Conservation (phyloP, 75 land plant species). For the Pinus albicaulis region DNA sequence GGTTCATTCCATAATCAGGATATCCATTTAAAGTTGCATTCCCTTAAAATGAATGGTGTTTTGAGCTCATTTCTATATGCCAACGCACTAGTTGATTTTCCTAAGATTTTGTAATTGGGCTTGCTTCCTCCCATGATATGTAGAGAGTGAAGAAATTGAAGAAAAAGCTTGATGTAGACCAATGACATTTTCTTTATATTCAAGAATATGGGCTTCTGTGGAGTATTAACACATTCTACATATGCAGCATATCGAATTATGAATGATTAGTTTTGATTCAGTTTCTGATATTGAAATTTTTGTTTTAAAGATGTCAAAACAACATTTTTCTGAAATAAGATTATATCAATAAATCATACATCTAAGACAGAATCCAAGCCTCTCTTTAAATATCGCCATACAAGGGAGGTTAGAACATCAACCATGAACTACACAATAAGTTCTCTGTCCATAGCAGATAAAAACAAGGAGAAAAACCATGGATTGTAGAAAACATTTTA, state of each 20-base stretch:
- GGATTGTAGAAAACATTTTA: neutral
- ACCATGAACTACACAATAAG: neutral
- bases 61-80: no score
- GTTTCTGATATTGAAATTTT: neutral
- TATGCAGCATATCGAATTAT: neutral
- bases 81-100: no score
- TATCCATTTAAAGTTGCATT: neutral
- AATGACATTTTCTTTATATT: neutral
- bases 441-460: neutral
- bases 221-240: neutral
- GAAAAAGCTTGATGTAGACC: neutral
- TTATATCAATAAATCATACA: neutral
- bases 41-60: neutral
- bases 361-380: neutral
- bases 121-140: neutral
- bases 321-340: neutral
- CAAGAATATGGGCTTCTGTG: neutral
- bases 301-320: neutral
- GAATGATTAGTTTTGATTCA: neutral
- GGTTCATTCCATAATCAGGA: no score
- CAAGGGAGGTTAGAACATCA: neutral
- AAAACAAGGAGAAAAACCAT: neutral
- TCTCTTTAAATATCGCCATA: neutral
- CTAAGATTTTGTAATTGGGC: neutral
- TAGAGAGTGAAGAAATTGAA: neutral